A percentile compares a stretch with the other conserved stretches of the same genome.
phyloP scores from a whole-genome alignment of 306 rosid species.

The Lagenaria siceraria region DNA sequence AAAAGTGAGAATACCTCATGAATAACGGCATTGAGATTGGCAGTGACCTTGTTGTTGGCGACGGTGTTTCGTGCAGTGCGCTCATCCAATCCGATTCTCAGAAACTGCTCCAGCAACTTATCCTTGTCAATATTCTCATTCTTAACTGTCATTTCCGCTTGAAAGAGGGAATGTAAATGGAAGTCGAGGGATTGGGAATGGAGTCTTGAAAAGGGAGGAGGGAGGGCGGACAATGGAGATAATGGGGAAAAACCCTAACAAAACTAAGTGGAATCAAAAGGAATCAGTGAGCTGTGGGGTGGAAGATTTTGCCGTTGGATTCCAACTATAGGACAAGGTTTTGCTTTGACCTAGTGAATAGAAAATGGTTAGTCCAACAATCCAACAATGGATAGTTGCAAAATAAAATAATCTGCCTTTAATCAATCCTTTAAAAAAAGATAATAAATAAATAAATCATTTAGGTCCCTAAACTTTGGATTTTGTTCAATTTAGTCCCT shows the following conservation, averaged over 20 bases:
- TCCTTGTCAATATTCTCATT: conserved; percentile 57
- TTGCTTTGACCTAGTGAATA: background rate
- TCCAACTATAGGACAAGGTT: background rate
- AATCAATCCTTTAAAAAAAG: background rate
- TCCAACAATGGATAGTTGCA: background rate
- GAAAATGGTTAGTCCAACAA: background rate
- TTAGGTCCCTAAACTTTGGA: too few relatives aligned
- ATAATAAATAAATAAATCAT: too few relatives aligned
- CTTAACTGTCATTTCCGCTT: conserved; percentile 37
- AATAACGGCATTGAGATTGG: conserved; percentile 71
- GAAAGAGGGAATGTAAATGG: background rate
- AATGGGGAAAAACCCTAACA: background rate
- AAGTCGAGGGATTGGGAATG: background rate
- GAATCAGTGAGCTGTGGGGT: background rate
- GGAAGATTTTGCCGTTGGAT: background rate
- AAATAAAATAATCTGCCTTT: background rate
- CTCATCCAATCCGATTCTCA: conserved; percentile 65
- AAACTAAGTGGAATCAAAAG: background rate
- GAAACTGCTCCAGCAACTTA: conserved; percentile 53
- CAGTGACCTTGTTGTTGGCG: conserved; percentile 74
- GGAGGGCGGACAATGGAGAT: background rate
- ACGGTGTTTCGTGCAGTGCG: conserved; percentile 81
- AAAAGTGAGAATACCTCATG: conserved; percentile 40
- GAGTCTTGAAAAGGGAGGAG: background rate
- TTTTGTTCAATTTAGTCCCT: too few relatives aligned